phyloP scores from a whole-genome alignment of 139 green algal genomes.

The Mychonastes homosphaera region DNA sequence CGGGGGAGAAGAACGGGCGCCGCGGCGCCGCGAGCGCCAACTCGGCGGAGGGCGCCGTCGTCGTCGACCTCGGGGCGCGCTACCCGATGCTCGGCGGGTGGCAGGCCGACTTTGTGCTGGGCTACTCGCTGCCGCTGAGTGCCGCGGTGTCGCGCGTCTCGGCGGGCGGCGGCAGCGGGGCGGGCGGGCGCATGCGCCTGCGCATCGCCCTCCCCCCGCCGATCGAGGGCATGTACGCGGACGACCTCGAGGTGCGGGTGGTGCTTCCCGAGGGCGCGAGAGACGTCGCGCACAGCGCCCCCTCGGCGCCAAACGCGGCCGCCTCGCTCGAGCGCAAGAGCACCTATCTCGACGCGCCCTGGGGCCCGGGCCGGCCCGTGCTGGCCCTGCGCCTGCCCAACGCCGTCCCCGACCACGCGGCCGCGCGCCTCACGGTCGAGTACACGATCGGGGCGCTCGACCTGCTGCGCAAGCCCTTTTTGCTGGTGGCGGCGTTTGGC shows the following conservation, averaged over 20 bases:
- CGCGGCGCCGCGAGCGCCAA: too few species aligned
- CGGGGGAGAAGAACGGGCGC: too few species aligned
- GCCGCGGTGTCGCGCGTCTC: neutral
- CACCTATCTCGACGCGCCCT: conserved; percentile 82
- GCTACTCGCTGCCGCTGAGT: conserved; percentile 7
- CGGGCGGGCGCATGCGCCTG: conserved; percentile 22
- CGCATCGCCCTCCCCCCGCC: conserved; percentile 28
- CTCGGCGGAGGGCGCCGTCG: too few species aligned
- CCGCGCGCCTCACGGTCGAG: conserved; percentile 31
- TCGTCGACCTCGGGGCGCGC: conserved; percentile 51
- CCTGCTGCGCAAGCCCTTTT: conserved; percentile 50
- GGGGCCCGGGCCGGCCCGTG: conserved; percentile 66
- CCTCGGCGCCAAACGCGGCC: too few species aligned
- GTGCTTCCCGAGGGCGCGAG: conserved; percentile 68
- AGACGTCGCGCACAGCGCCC: conserved; percentile 18
- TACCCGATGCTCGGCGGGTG: conserved; percentile 83
- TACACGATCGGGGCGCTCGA: conserved; percentile 40
- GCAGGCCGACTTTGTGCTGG: conserved; percentile 57
- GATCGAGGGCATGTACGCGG: conserved; percentile 32
- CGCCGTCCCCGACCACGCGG: conserved; percentile 33
- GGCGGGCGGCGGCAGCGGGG: too few species aligned
- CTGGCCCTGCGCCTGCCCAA: conserved; percentile 59
- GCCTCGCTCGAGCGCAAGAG: conserved; percentile 56
- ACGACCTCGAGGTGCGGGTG: conserved; percentile 33
- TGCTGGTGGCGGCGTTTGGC: conserved; percentile 43